Percentiles rank a stretch among this genome's conserved stretches.
Evolutionary conservation across 2,329 filamentous ascomycete genomes (phyloP).

Genomic region (Beauveria scarabaeidicola): DNA sequence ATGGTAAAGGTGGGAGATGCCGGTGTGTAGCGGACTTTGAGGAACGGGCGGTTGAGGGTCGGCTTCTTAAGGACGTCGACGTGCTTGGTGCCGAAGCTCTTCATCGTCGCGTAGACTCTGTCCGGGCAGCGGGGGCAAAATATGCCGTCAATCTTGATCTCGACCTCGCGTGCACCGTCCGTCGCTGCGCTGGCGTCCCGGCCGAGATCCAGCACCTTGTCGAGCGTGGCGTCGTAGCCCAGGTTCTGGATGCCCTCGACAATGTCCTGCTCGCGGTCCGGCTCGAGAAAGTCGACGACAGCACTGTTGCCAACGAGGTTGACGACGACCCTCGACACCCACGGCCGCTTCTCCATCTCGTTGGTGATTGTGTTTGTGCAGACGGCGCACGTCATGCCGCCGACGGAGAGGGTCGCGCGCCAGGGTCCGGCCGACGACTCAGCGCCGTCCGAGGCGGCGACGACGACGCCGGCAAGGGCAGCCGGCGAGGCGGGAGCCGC

Average conservation of each 20-base stretch:
- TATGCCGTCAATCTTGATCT: constrained; percentile 61
- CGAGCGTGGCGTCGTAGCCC: constrained; percentile 57
- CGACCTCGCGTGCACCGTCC: constrained; percentile 43
- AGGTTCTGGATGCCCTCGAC: constrained; percentile 48
- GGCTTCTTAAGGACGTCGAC: constrained; percentile 47
- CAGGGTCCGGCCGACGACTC: constrained; percentile 22
- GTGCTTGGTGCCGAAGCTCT: constrained; percentile 38
- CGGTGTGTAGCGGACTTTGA: constrained; percentile 65
- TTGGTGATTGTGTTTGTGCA: constrained; percentile 57
- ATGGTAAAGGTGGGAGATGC: constrained; percentile 62
- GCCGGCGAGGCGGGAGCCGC: background rate
- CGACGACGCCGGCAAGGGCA: background rate
- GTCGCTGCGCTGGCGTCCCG: constrained; percentile 28
- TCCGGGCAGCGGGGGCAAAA: constrained; percentile 65
- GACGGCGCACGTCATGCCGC: constrained; percentile 66
- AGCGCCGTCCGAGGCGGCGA: background rate
- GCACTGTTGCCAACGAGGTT: constrained; percentile 62
- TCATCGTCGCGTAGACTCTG: constrained; percentile 45
- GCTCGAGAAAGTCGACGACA: constrained; percentile 43
- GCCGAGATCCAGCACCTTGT: constrained; percentile 37
- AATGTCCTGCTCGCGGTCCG: constrained; percentile 24
- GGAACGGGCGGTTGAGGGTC: constrained; percentile 53
- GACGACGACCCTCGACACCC: constrained; percentile 50
- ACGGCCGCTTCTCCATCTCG: constrained; percentile 47
- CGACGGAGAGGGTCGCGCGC: constrained; percentile 50